Percentiles rank a stretch among this genome's conserved stretches.
Conservation (phyloP, 169 alveolate species). For the Toxoplasma gondii region DNA sequence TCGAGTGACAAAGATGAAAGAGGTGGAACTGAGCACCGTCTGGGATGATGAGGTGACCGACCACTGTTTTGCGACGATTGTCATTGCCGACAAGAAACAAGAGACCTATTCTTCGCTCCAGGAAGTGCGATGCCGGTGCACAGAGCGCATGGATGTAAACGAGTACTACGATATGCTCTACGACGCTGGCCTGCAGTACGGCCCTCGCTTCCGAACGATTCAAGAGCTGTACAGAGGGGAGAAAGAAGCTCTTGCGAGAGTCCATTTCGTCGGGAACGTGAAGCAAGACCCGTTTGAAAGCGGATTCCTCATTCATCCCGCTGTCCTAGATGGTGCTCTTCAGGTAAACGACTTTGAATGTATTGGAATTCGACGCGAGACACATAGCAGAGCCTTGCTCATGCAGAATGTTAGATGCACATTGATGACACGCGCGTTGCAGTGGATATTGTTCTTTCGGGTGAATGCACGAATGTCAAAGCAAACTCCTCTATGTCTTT, state of each 20-base stretch:
- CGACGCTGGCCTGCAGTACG: conserved; percentile 78
- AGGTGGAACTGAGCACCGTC: conserved; percentile 63
- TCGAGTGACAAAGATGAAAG: conserved; percentile 53
- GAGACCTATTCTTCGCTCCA: conserved; percentile 37
- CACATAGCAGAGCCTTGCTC: too few species aligned
- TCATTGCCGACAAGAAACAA: conserved; percentile 43
- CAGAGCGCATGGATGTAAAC: conserved; percentile 58
- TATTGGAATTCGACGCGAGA: neutral
- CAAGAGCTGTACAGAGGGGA: conserved; percentile 65
- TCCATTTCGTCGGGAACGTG: conserved; percentile 64
- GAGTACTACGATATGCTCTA: conserved; percentile 67
- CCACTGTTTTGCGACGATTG: conserved; percentile 69
- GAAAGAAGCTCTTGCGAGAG: conserved; percentile 71
- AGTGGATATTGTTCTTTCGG: too few species aligned
- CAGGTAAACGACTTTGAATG: conserved; percentile 68
- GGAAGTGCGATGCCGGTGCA: conserved; percentile 57
- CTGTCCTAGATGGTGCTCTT: conserved; percentile 79
- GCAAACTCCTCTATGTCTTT: too few species aligned
- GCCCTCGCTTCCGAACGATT: conserved; percentile 77
- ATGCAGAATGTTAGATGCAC: too few species aligned
- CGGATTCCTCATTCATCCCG: conserved; percentile 80
- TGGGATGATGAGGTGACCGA: conserved; percentile 69
- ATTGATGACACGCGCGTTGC: too few species aligned
- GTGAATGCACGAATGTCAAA: too few species aligned
- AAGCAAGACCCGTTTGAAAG: conserved; percentile 74